phyloP scores from a whole-genome alignment of 2,329 filamentous ascomycete species.

The Sclerotinia sclerotiorum region DNA sequence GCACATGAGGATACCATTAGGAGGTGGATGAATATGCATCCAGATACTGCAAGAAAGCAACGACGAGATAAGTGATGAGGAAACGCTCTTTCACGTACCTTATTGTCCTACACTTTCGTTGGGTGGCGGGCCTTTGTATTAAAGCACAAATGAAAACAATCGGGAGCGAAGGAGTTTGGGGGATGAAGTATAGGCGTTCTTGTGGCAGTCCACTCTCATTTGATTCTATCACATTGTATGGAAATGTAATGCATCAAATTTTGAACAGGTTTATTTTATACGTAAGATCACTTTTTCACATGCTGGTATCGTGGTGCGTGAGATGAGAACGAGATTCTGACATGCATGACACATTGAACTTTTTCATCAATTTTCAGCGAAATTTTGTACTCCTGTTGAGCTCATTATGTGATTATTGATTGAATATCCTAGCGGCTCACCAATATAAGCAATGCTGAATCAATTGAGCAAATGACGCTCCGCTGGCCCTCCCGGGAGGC shows the following conservation, averaged over 20 bases:
- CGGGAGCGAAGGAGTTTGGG: slow-evolving; percentile 37
- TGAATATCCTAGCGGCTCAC: too few species aligned
- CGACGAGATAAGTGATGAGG: background rate
- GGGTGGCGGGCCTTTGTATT: slow-evolving; percentile 29
- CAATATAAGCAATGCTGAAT: too few species aligned
- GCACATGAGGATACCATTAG: slow-evolving; percentile 1
- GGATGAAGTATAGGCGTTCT: slow-evolving; percentile 2
- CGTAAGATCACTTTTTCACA: background rate
- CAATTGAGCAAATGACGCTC: too few species aligned
- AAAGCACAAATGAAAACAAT: slow-evolving; percentile 25
- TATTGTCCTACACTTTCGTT: slow-evolving; percentile 21
- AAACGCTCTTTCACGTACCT: slow-evolving; percentile 10
- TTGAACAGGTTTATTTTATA: background rate
- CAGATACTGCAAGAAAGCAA: background rate
- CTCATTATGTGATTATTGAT: background rate
- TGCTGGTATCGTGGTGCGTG: too few species aligned
- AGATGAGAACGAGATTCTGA: background rate
- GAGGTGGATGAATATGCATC: background rate
- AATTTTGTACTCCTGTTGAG: background rate
- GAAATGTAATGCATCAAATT: slow-evolving; percentile 17
- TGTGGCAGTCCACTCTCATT: slow-evolving; percentile 22
- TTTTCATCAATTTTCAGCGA: too few species aligned
- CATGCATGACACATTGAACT: background rate
- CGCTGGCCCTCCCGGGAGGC: too few species aligned
- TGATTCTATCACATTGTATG: slow-evolving; percentile 21